A percentile compares a stretch with the other conserved stretches of the same genome.
These are phyloP conservation scores for Botrytis elliptica DNA, from an alignment of 2,329 filamentous ascomycete genomes.

Conservation along the genomic window DNA sequence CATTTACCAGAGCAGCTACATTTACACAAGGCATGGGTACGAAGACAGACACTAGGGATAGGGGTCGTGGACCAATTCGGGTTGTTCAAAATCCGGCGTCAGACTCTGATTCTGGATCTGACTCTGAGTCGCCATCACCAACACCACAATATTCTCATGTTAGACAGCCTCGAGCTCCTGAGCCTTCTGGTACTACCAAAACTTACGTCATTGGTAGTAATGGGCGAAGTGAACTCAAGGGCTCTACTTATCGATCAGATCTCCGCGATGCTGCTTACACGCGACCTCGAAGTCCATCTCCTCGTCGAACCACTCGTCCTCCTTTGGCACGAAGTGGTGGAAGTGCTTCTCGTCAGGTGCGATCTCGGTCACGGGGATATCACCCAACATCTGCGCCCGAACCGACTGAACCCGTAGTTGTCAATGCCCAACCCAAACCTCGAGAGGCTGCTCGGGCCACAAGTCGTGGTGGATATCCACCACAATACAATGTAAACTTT, in stretches of 20 bases:
- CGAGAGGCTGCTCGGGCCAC: constrained; percentile 25
- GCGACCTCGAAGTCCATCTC: constrained; percentile 33
- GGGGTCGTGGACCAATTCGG: constrained; percentile 30
- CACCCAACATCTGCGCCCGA: constrained; percentile 25
- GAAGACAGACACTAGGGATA: constrained; percentile 23
- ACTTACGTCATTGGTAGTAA: constrained; percentile 28
- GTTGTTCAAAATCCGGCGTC: constrained; percentile 18
- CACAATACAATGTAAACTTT: constrained; percentile 9
- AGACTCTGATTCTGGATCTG: constrained; percentile 17
- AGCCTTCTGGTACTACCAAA: constrained; percentile 29
- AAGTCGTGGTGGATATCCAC: constrained; percentile 9
- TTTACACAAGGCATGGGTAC: constrained; percentile 26
- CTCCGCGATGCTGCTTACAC: constrained; percentile 26
- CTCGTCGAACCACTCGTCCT: constrained; percentile 27
- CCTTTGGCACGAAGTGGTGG: constrained; percentile 22
- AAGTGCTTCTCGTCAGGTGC: constrained; percentile 20
- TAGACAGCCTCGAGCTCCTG: constrained; percentile 23
- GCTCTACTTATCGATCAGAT: constrained; percentile 27
- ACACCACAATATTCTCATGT: constrained; percentile 13
- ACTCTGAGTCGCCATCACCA: constrained; percentile 17
- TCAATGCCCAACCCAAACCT: constrained; percentile 26
- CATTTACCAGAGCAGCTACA: constrained; percentile 35
- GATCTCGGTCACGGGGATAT: constrained; percentile 26
- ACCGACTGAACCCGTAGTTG: constrained; percentile 24
- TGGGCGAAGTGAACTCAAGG: constrained; percentile 25